Conservation (phyloP, 768 basidiomycete species). For the Tephrocybe sp. region DNA sequence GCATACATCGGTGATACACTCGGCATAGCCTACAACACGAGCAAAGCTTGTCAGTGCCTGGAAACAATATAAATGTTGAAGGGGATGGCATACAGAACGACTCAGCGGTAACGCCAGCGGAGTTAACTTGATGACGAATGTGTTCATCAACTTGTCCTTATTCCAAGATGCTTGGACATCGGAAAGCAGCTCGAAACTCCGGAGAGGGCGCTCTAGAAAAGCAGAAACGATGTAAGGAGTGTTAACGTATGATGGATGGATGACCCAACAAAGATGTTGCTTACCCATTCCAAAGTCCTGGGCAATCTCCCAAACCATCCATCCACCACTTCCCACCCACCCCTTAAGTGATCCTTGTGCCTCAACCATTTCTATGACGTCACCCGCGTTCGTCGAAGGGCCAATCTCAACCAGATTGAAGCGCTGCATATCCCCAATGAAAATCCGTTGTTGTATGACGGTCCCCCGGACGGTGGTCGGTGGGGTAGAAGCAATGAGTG, state of each 20-base stretch:
- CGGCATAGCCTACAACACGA: conserved; percentile 33
- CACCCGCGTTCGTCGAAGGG: conserved; percentile 65
- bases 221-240: conserved; percentile 11
- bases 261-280: conserved; percentile 21
- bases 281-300: conserved; percentile 92
- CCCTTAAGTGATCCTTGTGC: conserved; percentile 65
- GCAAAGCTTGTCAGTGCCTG: conserved; percentile 5
- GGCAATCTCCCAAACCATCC: conserved; percentile 90
- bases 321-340: conserved; percentile 60
- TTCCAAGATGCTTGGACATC: conserved; percentile 89
- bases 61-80: neutral
- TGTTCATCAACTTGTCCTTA: conserved; percentile 75
- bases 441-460: conserved; percentile 67
- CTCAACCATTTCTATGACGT: conserved; percentile 68
- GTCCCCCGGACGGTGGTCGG: conserved; percentile 23
- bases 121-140: conserved; percentile 77
- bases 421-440: conserved; percentile 74
- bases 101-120: conserved; percentile 59
- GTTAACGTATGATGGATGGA: no score
- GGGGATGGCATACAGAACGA: conserved; percentile 48
- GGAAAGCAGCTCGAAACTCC: conserved; percentile 81
- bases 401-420: conserved; percentile 75
- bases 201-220: conserved; percentile 78
- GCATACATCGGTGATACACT: conserved; percentile 46
- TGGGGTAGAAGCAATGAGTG: conserved; percentile 31